Conservation (phyloP, 176 grass and related monocot genomes). For the Hordeum marinum region DNA sequence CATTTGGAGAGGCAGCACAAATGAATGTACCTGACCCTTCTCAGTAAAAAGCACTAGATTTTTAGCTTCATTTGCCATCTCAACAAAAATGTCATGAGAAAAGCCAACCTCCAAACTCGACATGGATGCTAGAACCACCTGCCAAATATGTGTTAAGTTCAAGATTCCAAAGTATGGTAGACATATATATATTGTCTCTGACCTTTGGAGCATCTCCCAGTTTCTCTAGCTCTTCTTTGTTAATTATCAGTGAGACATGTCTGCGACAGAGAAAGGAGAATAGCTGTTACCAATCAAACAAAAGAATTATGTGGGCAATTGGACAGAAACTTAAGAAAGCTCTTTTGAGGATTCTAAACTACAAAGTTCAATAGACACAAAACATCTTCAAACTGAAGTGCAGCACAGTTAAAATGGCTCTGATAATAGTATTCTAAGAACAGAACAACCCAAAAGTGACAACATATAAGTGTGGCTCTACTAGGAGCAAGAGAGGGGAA, state of each 20-base stretch:
- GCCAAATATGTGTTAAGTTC: constrained; percentile 40
- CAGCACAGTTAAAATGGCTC: neutral
- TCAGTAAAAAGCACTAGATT: constrained; percentile 95
- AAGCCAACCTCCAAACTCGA: constrained; percentile 92
- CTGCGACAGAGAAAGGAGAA: constrained; percentile 36
- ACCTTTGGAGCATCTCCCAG: constrained; percentile 81
- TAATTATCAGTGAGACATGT: constrained; percentile 76
- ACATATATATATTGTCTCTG: constrained; percentile 33
- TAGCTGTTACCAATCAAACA: constrained; percentile 9
- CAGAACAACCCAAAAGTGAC: neutral
- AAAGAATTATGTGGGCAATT: constrained; percentile 10
- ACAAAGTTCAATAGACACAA: neutral
- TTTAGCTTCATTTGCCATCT: constrained; percentile 79
- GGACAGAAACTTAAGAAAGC: neutral
- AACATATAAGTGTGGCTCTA: constrained; percentile 1
- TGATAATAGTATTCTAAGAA: neutral
- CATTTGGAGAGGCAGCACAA: neutral
- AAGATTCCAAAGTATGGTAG: constrained; percentile 12
- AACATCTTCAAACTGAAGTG: constrained; percentile 4
- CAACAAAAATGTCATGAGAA: constrained; percentile 99
- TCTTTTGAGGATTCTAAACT: neutral
- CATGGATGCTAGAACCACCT: constrained; percentile 96
- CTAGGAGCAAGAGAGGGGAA: neutral
- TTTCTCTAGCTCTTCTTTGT: constrained; percentile 83
- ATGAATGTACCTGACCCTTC: constrained; percentile 75